Evolutionary conservation across 225 moss, liverwort and hornwort genomes (phyloP), one percentile per base, ranked within the genome.

Genomic region (Marchantia paleacea): DNA sequence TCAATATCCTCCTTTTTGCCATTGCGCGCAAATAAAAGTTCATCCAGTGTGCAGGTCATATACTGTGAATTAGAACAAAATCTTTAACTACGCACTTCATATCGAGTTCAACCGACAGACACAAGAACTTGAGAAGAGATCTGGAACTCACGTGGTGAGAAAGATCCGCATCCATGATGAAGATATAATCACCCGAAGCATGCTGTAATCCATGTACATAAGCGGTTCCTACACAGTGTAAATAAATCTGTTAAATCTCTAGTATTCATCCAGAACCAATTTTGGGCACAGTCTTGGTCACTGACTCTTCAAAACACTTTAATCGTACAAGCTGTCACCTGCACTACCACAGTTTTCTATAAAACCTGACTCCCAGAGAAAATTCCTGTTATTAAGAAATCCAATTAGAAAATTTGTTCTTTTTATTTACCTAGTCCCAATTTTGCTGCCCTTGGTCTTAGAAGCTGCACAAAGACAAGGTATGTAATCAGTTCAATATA

Each of bases 91-190:
- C 2, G 39, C 39, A 39, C 2, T 39, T 39, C 39, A 39, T 39
- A 39, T 39, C 39, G 39, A 39, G 39, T 39, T 39, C 39, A 39
- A 39, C 39, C 5, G 58, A 58, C 4, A 20, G 58, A 58, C 18
- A 58, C 10, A 58, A 20, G 58, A 58, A 20, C 10, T 58, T 58
- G 20, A 58, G 13, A 58, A 7, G 3, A 75, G 39, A 39, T 39
- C 5, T 64, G 19, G 74, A 82, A 73, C 85, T 87, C 81, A 90
- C 91, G 89, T 96, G 94, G 80, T 96, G 94, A 83, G 96, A 96
- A 58, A 96, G 92, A 85, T 96, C 94, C 39, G 92, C 94, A 89
- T 96, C 94, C 88, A 96, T 86, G 74, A 96, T 92, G 4, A 96
- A 81, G 70, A 96, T 82, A 57, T 91, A 96, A 83, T 94, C 91